A percentile compares a stretch with the other conserved stretches of the same genome.
phyloP scores from a whole-genome alignment of 805 yeast species.

The Candida maris region DNA sequence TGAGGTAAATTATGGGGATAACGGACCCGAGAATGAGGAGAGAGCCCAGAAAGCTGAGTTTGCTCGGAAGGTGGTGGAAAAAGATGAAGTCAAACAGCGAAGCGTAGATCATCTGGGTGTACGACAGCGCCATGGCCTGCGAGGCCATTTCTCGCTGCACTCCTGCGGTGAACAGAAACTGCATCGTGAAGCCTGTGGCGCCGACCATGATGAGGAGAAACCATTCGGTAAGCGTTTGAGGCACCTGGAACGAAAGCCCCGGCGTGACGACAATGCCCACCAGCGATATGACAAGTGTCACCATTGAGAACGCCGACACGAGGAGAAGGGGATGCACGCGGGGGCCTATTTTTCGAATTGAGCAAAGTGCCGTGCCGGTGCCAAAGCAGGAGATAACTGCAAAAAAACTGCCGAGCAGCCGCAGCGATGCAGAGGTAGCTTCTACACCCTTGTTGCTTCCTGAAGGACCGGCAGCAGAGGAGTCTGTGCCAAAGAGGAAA shows the following conservation, averaged over 20 bases:
- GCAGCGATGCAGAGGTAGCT: slow-evolving; percentile 45
- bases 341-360: slow-evolving; percentile 71
- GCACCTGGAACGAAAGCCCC: slow-evolving; percentile 54
- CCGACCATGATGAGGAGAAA: slow-evolving; percentile 58
- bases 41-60: slow-evolving; percentile 68
- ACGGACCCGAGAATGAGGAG: slow-evolving; percentile 65
- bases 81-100: slow-evolving; percentile 67
- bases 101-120: slow-evolving; percentile 77
- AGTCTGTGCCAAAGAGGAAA: slow-evolving; percentile 52
- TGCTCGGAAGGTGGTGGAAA: slow-evolving; percentile 71
- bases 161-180: slow-evolving; percentile 74
- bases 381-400: slow-evolving; percentile 69
- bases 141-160: slow-evolving; percentile 79
- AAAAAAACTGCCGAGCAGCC: slow-evolving; percentile 59
- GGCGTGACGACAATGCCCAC: slow-evolving; percentile 54
- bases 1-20: slow-evolving; percentile 50
- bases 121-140: slow-evolving; percentile 68
- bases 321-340: slow-evolving; percentile 77
- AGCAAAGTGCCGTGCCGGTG: slow-evolving; percentile 64
- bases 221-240: slow-evolving; percentile 67
- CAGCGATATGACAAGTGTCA: slow-evolving; percentile 53
- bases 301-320: slow-evolving; percentile 71
- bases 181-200: slow-evolving; percentile 77
- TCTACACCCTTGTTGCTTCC: slow-evolving; percentile 40
- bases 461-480: not conserved